Evolutionary conservation across 371 early-diverging fungal genomes (phyloP).

Genomic region (Mortierella sp.): DNA sequence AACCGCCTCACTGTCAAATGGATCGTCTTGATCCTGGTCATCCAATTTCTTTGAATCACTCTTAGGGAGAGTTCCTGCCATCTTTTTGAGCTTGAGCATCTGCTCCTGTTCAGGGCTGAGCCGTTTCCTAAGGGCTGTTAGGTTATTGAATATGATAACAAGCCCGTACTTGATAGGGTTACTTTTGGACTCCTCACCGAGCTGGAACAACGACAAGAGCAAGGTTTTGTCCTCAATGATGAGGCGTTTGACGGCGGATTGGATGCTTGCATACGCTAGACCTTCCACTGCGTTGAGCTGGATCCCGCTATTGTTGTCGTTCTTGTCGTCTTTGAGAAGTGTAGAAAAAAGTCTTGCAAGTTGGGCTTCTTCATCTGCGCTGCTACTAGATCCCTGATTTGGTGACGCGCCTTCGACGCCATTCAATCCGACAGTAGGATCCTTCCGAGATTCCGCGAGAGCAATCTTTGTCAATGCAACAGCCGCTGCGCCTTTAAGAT

Average conservation of each 20-base stretch:
- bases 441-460: constrained; percentile 57
- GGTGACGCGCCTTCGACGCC: constrained; percentile 38
- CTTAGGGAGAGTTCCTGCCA: constrained; percentile 65
- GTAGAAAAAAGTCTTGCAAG: constrained; percentile 57
- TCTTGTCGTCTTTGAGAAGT: constrained; percentile 58
- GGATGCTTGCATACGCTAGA: constrained; percentile 78
- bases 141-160: constrained; percentile 75
- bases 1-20: constrained; percentile 66
- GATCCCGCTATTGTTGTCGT: constrained; percentile 44
- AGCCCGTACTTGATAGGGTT: constrained; percentile 71
- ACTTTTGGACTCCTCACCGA: constrained; percentile 62
- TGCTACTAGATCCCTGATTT: constrained; percentile 1
- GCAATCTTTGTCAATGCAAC: constrained; percentile 76
- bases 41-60: constrained; percentile 56
- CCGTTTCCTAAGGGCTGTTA: constrained; percentile 76
- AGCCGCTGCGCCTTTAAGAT: constrained; percentile 70
- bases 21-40: constrained; percentile 58
- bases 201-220: constrained; percentile 66
- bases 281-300: constrained; percentile 75
- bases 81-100: constrained; percentile 77
- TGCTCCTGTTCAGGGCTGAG: constrained; percentile 87
- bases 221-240: constrained; percentile 68
- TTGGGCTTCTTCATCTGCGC: constrained; percentile 42
- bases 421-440: constrained; percentile 51
- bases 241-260: constrained; percentile 71